Conservation (phyloP, 352 stramenopile species). For the Phytophthora brassicae region DNA sequence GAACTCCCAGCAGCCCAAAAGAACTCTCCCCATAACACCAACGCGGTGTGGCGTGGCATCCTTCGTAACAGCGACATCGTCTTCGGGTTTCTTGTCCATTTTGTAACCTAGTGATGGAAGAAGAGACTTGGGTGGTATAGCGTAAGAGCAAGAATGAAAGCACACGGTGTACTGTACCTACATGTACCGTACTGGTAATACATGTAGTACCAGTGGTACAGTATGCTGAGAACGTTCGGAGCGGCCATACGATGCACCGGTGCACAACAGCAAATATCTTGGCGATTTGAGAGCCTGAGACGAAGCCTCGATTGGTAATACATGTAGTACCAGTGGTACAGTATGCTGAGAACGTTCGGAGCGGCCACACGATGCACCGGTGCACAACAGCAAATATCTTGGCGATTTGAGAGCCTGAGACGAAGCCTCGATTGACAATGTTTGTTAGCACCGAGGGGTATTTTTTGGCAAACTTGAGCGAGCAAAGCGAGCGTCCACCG, state of each 20-base stretch:
- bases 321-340: too few relatives aligned
- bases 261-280: not conserved
- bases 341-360: not conserved
- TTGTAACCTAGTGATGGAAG: not conserved
- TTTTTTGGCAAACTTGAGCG: too few relatives aligned
- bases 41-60: not conserved
- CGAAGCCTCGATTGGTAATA: not conserved
- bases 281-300: constrained; percentile 3
- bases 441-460: too few relatives aligned
- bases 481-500: too few relatives aligned
- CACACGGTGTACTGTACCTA: too few relatives aligned
- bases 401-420: constrained; percentile 3
- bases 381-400: not conserved
- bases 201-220: too few relatives aligned
- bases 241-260: not conserved
- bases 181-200: too few relatives aligned
- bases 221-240: not conserved
- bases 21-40: constrained; percentile 7
- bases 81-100: constrained; percentile 18
- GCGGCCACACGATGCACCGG: not conserved
- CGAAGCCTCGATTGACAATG: not conserved
- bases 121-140: not conserved
- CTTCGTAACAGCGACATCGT: constrained; percentile 16
- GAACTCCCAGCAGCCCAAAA: constrained; percentile 17
- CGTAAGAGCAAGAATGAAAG: constrained; percentile 6